phyloP scores from a whole-genome alignment of 495 filamentous ascomycete species.

The Astrocystis sublimbata region DNA sequence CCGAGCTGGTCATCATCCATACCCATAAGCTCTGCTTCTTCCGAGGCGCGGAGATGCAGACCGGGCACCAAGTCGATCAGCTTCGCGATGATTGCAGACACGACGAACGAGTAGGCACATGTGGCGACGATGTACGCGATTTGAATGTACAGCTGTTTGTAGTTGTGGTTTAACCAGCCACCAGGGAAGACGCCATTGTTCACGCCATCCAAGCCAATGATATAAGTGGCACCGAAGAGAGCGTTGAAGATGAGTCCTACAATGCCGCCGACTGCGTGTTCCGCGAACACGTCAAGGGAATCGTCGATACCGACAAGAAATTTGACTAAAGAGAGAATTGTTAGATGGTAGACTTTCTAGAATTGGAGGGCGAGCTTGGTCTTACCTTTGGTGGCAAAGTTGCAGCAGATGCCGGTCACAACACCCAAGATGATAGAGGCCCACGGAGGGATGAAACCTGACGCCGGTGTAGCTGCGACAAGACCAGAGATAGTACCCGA shows the following conservation, averaged over 20 bases:
- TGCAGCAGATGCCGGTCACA: constrained; percentile 82
- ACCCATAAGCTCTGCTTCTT: constrained; percentile 95
- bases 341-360: constrained; percentile 36
- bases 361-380: constrained; percentile 35
- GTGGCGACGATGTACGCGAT: constrained; percentile 82
- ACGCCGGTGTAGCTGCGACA: constrained; percentile 85
- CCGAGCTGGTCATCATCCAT: constrained; percentile 99
- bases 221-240: constrained; percentile 82
- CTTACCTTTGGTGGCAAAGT: constrained; percentile 82
- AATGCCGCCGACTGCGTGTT: constrained; percentile 94
- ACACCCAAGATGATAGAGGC: constrained; percentile 84
- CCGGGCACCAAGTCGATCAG: constrained; percentile 85
- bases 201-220: constrained; percentile 92
- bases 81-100: constrained; percentile 81
- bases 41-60: constrained; percentile 84
- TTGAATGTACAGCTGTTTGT: constrained; percentile 86
- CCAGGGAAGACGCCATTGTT: constrained; percentile 72
- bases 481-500: constrained; percentile 90
- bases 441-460: constrained; percentile 88
- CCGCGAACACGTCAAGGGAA: constrained; percentile 96
- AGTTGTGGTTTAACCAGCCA: constrained; percentile 89
- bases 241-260: constrained; percentile 91
- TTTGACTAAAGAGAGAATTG: constrained; percentile 65
- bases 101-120: constrained; percentile 76
- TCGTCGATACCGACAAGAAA: constrained; percentile 95